Conservation (phyloP, 495 filamentous ascomycete species). For the Astrocystis sublimbata region DNA sequence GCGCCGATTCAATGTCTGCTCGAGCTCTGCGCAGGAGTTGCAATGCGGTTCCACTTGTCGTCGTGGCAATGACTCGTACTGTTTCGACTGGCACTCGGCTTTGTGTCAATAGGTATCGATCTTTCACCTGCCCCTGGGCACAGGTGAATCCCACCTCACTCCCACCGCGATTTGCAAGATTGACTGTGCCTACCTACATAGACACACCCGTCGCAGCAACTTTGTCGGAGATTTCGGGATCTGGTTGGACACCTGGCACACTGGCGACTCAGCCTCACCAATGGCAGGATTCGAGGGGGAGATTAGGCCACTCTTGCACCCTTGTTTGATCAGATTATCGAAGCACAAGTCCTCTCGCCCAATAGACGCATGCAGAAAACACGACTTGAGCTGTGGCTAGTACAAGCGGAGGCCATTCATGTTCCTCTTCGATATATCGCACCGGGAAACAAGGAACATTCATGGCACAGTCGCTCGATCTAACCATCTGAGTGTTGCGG, state of each 20-base stretch:
- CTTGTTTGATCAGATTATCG: conserved; percentile 1
- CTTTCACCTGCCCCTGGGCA: not conserved
- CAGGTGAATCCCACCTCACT: not conserved
- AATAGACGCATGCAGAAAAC: not conserved
- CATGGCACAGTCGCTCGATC: no score
- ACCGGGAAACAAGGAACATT: no score
- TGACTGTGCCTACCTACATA: not conserved
- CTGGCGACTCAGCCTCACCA: conserved; percentile 11
- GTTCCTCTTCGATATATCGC: not conserved
- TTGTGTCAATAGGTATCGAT: not conserved
- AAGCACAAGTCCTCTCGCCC: not conserved
- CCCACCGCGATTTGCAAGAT: not conserved
- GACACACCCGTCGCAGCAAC: conserved; percentile 3
- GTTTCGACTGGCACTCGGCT: not conserved
- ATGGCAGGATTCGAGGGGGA: conserved; percentile 11
- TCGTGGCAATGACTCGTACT: not conserved
- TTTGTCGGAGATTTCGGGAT: conserved; percentile 14
- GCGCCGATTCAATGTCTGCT: not conserved
- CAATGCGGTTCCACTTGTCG: not conserved
- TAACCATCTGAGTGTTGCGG: no score
- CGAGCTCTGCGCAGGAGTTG: not conserved
- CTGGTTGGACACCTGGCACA: not conserved
- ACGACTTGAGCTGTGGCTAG: not conserved
- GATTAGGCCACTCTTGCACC: not conserved
- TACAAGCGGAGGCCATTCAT: not conserved